Evolutionary conservation across 805 yeast species (phyloP).

Genomic region (Kodamaea laetipori): DNA sequence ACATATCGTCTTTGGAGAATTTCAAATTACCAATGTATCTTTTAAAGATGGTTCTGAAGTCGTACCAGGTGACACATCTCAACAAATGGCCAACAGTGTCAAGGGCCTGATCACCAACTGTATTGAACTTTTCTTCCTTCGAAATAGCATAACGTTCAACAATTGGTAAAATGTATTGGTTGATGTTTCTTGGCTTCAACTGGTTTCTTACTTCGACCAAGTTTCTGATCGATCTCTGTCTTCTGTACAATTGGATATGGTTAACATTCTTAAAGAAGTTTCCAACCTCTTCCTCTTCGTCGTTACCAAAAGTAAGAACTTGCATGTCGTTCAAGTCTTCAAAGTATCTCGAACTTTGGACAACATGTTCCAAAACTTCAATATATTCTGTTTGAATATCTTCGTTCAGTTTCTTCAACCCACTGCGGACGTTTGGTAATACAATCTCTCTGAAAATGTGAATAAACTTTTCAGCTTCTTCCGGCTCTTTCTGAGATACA

Average conservation of each 20-base stretch:
- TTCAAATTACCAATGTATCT: slow-evolving; percentile 60
- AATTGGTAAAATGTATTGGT: slow-evolving; percentile 83
- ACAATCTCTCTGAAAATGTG: slow-evolving; percentile 52
- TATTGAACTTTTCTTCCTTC: slow-evolving; percentile 56
- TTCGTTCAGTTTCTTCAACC: slow-evolving; percentile 61
- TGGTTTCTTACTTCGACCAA: slow-evolving; percentile 50
- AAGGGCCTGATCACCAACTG: slow-evolving; percentile 66
- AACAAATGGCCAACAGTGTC: slow-evolving; percentile 61
- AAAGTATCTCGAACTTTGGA: slow-evolving; percentile 45
- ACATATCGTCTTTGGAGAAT: slow-evolving; percentile 36
- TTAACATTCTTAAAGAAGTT: slow-evolving; percentile 72
- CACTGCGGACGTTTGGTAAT: slow-evolving; percentile 66
- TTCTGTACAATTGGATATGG: slow-evolving; percentile 83
- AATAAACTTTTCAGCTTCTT: slow-evolving; percentile 30
- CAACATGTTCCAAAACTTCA: slow-evolving; percentile 62
- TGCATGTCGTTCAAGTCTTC: slow-evolving; percentile 67
- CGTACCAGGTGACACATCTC: slow-evolving; percentile 69
- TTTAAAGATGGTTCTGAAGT: slow-evolving; percentile 71
- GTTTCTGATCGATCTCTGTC: slow-evolving; percentile 79
- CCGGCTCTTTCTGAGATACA: slow-evolving; percentile 29
- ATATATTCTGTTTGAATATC: slow-evolving; percentile 73
- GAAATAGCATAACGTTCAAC: slow-evolving; percentile 76
- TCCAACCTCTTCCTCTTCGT: slow-evolving; percentile 57
- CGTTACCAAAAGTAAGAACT: slow-evolving; percentile 52
- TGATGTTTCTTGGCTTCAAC: slow-evolving; percentile 58